Conservation (phyloP, 2,329 filamentous ascomycete species). For the Leptographium lundbergii region DNA sequence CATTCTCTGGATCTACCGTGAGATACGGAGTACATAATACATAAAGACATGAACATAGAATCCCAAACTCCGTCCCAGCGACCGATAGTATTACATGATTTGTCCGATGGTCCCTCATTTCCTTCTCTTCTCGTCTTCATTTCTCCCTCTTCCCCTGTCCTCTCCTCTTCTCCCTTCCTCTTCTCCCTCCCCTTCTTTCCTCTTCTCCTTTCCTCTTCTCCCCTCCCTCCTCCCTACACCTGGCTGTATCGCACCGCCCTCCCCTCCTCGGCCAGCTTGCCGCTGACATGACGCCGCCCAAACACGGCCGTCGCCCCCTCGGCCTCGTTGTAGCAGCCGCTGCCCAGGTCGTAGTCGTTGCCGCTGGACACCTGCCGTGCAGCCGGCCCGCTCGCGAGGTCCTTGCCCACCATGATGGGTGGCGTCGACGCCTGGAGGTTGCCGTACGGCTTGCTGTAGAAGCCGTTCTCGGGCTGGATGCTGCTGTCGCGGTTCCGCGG, state of each 20-base stretch:
- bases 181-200: too few relatives aligned
- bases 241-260: conserved; percentile 9
- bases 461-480: conserved; percentile 35
- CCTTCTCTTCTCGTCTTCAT: too few relatives aligned
- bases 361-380: conserved; percentile 45
- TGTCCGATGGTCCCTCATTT: too few relatives aligned
- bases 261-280: conserved; percentile 62
- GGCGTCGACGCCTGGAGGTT: conserved; percentile 39
- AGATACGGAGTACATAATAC: not conserved
- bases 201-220: too few relatives aligned
- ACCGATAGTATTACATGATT: too few relatives aligned
- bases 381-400: conserved; percentile 15
- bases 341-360: conserved; percentile 34
- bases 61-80: too few relatives aligned
- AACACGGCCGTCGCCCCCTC: conserved; percentile 14
- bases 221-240: not conserved
- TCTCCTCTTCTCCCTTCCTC: too few relatives aligned
- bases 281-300: conserved; percentile 52
- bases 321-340: conserved; percentile 4
- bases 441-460: conserved; percentile 46
- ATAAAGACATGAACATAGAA: not conserved
- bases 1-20: not conserved
- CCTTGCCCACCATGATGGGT: conserved; percentile 36
- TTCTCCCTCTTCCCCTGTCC: too few relatives aligned
- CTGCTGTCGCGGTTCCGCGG: conserved; percentile 23